Percentiles rank a stretch among this genome's conserved stretches.
Conservation (phyloP, 306 rosid species). For the Fragaria iinumae region DNA sequence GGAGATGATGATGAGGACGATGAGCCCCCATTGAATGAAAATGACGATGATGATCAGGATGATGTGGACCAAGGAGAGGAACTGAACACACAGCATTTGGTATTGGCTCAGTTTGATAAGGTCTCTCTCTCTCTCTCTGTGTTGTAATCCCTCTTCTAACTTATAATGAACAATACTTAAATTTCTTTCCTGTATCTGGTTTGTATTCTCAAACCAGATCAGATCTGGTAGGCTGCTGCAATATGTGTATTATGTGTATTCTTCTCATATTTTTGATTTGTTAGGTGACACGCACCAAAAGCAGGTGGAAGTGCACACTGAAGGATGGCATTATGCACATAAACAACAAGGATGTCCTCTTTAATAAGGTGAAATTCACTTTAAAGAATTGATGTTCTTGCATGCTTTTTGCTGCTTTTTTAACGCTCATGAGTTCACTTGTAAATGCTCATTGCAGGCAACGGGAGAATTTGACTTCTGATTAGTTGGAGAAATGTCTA, state of each 20-base stretch:
- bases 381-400: conserved; percentile 17
- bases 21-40: conserved; percentile 91
- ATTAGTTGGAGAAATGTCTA: conserved; percentile 36
- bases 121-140: conserved; percentile 23
- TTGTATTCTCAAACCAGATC: background rate
- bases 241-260: background rate
- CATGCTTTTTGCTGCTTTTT: conserved; percentile 9
- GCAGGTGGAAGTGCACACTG: conserved; percentile 95
- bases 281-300: conserved; percentile 97
- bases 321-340: conserved; percentile 99
- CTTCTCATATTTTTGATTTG: conserved; percentile 22
- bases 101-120: conserved; percentile 98
- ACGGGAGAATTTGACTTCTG: conserved; percentile 96
- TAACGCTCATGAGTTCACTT: conserved; percentile 10
- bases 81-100: conserved; percentile 76
- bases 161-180: background rate
- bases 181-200: background rate
- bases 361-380: conserved; percentile 67
- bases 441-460: conserved; percentile 58
- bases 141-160: background rate
- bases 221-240: background rate
- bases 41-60: conserved; percentile 94
- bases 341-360: conserved; percentile 90
- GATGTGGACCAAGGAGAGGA: conserved; percentile 91
- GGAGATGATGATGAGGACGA: conserved; percentile 65